phyloP scores from a whole-genome alignment of 345 rosid genomes.

The Sapria himalayana region DNA sequence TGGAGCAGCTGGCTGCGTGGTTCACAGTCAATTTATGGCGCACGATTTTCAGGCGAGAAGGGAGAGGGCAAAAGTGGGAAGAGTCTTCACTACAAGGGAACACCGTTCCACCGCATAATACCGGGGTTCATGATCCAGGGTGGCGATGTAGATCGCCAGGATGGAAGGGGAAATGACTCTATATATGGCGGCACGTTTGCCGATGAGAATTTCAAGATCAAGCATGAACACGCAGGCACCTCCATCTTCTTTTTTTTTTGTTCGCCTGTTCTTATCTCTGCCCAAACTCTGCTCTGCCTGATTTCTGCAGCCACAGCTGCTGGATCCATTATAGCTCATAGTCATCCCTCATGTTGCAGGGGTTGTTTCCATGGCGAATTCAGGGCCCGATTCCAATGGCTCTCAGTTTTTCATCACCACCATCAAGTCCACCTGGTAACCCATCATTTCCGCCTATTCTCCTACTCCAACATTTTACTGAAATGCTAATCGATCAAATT shows the following conservation, averaged over 20 bases:
- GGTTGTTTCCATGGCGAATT: constrained; percentile 78
- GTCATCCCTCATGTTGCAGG: constrained; percentile 32
- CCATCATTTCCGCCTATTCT: too few species aligned
- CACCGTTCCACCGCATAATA: constrained; percentile 74
- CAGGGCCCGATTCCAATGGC: constrained; percentile 88
- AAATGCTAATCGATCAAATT: too few species aligned
- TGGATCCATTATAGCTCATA: too few species aligned
- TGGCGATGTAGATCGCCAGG: constrained; percentile 54
- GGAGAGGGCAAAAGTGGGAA: constrained; percentile 42
- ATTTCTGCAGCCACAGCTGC: too few species aligned
- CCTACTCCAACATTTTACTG: too few species aligned
- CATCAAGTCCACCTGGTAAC: constrained; percentile 86
- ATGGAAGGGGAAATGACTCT: constrained; percentile 67
- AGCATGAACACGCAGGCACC: constrained; percentile 73
- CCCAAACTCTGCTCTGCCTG: too few species aligned
- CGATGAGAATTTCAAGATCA: constrained; percentile 82
- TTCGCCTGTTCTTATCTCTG: too few species aligned
- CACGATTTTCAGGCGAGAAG: constrained; percentile 33
- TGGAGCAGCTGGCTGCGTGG: background rate
- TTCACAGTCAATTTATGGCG: background rate
- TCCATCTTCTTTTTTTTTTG: too few species aligned
- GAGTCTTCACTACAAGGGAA: constrained; percentile 57
- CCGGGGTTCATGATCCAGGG: constrained; percentile 94
- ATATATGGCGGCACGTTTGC: constrained; percentile 63
- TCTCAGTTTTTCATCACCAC: constrained; percentile 92